Percentiles rank a stretch among this genome's conserved stretches.
Evolutionary conservation across 139 green algal genomes (phyloP).

Genomic region (Chlorella vulgaris): DNA sequence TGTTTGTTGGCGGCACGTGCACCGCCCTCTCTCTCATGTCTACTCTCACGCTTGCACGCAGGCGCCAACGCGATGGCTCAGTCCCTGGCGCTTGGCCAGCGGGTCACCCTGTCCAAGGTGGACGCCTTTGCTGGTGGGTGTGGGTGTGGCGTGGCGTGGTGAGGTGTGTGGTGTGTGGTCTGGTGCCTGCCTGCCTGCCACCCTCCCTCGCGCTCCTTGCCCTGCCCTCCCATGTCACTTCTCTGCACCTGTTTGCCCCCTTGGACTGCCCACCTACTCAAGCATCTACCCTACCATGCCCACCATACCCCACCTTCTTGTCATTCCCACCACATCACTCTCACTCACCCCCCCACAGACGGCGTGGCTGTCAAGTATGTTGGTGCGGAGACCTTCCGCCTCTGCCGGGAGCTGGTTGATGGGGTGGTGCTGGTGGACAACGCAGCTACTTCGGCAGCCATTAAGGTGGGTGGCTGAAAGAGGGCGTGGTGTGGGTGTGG

Average conservation of each 20-base stretch:
- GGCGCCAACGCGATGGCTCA: slow-evolving; percentile 96
- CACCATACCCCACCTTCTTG: not conserved
- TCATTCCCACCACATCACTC: too few species aligned
- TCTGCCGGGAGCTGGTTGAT: slow-evolving; percentile 89
- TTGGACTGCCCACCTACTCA: too few species aligned
- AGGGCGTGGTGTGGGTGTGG: not conserved
- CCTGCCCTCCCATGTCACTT: too few species aligned
- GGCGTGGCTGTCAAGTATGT: slow-evolving; percentile 60
- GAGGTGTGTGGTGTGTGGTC: slow-evolving; percentile 60
- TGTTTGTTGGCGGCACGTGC: not conserved
- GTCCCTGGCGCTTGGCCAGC: slow-evolving; percentile 69
- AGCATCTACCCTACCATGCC: not conserved
- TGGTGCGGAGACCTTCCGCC: slow-evolving; percentile 90
- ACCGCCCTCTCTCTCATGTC: not conserved
- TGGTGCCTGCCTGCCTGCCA: not conserved
- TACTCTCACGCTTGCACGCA: slow-evolving; percentile 14
- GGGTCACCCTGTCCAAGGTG: slow-evolving; percentile 80
- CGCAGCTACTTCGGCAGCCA: slow-evolving; percentile 82
- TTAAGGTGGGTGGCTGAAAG: slow-evolving; percentile 67
- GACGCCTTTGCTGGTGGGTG: slow-evolving; percentile 83
- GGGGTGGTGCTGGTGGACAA: slow-evolving; percentile 93
- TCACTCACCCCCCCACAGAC: not conserved
- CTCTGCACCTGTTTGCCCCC: too few species aligned
- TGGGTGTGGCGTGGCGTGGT: slow-evolving; percentile 82
- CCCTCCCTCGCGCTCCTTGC: too few species aligned